Base-by-base conservation (phyloP, 1,139 yeast genomes). In the Pichia norvegensis region DNA sequence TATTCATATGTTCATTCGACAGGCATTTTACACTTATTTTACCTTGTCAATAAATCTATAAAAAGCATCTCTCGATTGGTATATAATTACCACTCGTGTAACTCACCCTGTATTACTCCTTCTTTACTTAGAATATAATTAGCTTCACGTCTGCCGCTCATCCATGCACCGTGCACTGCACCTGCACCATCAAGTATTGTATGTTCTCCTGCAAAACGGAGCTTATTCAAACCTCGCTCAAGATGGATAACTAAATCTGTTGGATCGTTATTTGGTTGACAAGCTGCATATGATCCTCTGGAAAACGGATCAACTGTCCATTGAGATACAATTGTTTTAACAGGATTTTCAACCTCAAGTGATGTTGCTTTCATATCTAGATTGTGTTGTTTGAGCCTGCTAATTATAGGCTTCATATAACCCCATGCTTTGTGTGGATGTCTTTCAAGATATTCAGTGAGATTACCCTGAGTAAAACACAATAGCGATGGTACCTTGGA, bases 131-230 rank as follows among this genome's bases (percentile, higher is more conserved):
- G 46, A 9, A 76, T 66, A 67, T 73, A 64, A 4, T 59, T 55
- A 0, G 94, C 95, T 55, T 85, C 95, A 48, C 95, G 72, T 46
- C 61, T 65, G 0, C 95, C 95, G 60, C 90, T 79, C 61, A 69
- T 66, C 76, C 84, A 79, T 5, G 88, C 88, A 14, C 92, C 87
- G 62, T 87, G 94, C 11, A 84, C 90, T 58, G 95, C 87, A 1
- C 95, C 95, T 16, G 86, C 82, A 5, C 95, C 95, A 52, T 85
- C 92, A 55, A 74, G 63, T 27, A 81, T 76, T 0, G 95, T 83
- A 60, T 86, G 95, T 59, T 87, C 95, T 8, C 96, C 96, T 0
- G 95, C 95, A 68, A 87, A 86, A 38, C 94, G 66, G 5, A 86
- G 65, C 10, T 67, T 66, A 1, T 47, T 58, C 17, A 63, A 42